A percentile compares a stretch with the other conserved stretches of the same genome.
Conservation (phyloP, 78 protist genomes). For the Tieghemostelium lacteum region DNA sequence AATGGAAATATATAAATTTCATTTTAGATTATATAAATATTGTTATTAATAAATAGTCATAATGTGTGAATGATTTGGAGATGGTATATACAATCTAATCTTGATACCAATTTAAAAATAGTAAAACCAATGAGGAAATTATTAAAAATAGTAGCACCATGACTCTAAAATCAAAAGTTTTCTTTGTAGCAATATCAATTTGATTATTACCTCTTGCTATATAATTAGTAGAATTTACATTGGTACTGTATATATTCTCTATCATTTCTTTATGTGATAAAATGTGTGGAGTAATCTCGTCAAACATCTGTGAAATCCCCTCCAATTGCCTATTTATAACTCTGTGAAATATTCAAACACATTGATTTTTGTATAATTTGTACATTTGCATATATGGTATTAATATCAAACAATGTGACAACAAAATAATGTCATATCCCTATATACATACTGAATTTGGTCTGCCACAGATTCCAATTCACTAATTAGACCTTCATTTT, state of each 20-base stretch:
- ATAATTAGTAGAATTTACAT: conserved; percentile 49
- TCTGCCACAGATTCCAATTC: conserved; percentile 54
- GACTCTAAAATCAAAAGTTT: conserved; percentile 67
- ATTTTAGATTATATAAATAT: no score
- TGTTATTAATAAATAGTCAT: no score
- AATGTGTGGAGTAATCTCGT: conserved; percentile 66
- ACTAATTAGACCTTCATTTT: conserved; percentile 14
- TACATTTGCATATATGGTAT: neutral
- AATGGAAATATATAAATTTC: no score
- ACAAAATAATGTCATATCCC: neutral
- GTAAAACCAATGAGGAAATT: conserved; percentile 27
- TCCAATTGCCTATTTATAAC: conserved; percentile 41
- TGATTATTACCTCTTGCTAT: conserved; percentile 53
- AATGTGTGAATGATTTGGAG: no score
- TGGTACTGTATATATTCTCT: conserved; percentile 25
- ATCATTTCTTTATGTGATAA: conserved; percentile 47
- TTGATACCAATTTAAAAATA: conserved; percentile 59
- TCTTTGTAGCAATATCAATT: conserved; percentile 55
- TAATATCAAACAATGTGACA: neutral
- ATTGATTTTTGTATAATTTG: neutral
- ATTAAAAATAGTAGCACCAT: conserved; percentile 46
- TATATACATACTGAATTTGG: conserved; percentile 45
- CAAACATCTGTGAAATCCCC: conserved; percentile 39
- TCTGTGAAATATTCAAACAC: conserved; percentile 1
- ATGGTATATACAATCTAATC: neutral